A percentile compares a stretch with the other conserved stretches of the same genome.
These are phyloP conservation scores for Lasiodiplodia hormozganensis DNA, from an alignment of 2,329 filamentous ascomycete species.

Conservation along the genomic window DNA sequence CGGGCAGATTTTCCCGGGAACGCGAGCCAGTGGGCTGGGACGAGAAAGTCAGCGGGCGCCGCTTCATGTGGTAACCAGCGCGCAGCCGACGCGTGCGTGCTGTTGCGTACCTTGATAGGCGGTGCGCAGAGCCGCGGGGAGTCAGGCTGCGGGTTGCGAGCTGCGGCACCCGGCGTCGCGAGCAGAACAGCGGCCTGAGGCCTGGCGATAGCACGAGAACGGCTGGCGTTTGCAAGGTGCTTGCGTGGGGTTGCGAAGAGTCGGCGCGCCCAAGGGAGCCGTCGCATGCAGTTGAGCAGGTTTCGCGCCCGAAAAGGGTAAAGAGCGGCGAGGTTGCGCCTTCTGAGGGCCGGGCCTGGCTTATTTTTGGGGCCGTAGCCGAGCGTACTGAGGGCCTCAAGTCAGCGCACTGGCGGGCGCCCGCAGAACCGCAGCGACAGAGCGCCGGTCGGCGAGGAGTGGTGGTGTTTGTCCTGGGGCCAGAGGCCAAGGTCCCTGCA, in stretches of 20 bases:
- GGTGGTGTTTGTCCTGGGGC: neutral
- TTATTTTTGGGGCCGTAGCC: constrained; percentile 17
- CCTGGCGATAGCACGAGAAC: constrained; percentile 19
- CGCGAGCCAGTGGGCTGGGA: constrained; percentile 22
- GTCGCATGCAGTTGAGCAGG: constrained; percentile 30
- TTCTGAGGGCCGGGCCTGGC: constrained; percentile 16
- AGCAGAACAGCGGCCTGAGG: constrained; percentile 2
- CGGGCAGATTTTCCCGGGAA: constrained; percentile 22
- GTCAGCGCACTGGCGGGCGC: constrained; percentile 7
- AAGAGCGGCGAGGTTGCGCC: constrained; percentile 23
- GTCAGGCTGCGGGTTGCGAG: neutral
- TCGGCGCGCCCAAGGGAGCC: constrained; percentile 21
- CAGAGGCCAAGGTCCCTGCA: constrained; percentile 14
- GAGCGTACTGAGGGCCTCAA: constrained; percentile 17
- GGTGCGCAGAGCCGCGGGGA: constrained; percentile 11
- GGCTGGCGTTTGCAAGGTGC: constrained; percentile 18
- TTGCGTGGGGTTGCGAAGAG: constrained; percentile 25
- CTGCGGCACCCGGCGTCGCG: constrained; percentile 12
- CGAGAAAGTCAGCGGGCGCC: constrained; percentile 19
- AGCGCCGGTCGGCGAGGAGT: neutral
- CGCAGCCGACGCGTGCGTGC: constrained; percentile 7
- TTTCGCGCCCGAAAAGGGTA: constrained; percentile 22
- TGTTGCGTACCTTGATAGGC: constrained; percentile 21
- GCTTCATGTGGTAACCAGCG: constrained; percentile 1
- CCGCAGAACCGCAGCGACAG: constrained; percentile 8